A percentile compares a stretch with the other conserved stretches of the same genome.
Conservation (phyloP, 202 grass and related monocot genomes). For the Sporobolus alterniflorus region DNA sequence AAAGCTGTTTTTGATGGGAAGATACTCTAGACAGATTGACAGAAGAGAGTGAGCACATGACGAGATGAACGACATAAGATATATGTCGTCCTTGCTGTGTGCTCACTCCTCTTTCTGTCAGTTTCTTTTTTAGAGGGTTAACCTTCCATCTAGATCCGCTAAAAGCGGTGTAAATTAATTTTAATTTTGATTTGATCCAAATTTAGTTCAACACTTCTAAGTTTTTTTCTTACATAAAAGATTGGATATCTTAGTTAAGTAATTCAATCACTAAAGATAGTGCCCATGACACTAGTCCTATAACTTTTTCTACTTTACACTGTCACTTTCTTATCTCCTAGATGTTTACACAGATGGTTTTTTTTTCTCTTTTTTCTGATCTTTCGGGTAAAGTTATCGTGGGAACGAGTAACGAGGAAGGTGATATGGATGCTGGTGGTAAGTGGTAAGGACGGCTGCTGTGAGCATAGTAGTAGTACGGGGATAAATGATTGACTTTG, state of each 20-base stretch:
- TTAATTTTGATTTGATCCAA: neutral
- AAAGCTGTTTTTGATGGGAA: neutral
- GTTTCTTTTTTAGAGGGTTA: slow-evolving; percentile 10
- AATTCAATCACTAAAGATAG: slow-evolving; percentile 3
- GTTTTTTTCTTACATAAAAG: neutral
- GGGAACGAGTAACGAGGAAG: slow-evolving; percentile 31
- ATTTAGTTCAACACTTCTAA: neutral
- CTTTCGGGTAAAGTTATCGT: slow-evolving; percentile 31
- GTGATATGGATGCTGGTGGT: slow-evolving; percentile 25
- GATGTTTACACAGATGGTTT: slow-evolving; percentile 10
- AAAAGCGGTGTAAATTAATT: neutral
- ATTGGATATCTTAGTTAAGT: rapidly evolving
- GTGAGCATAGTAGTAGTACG: slow-evolving; percentile 24
- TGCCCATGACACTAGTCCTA: neutral
- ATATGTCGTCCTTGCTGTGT: slow-evolving; percentile 38
- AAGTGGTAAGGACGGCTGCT: slow-evolving; percentile 19
- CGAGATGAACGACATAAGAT: slow-evolving; percentile 30
- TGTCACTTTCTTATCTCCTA: slow-evolving; percentile 25
- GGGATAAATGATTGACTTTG: slow-evolving; percentile 45
- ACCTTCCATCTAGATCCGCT: slow-evolving; percentile 7
- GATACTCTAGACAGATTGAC: slow-evolving; percentile 57
- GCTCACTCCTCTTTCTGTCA: slow-evolving; percentile 90
- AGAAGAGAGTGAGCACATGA: slow-evolving; percentile 94
- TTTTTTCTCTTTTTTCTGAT: slow-evolving; percentile 14
- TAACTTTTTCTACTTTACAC: slow-evolving; percentile 1